phyloP scores from a whole-genome alignment of 2,329 filamentous ascomycete species.

The Monosporascus sp. region DNA sequence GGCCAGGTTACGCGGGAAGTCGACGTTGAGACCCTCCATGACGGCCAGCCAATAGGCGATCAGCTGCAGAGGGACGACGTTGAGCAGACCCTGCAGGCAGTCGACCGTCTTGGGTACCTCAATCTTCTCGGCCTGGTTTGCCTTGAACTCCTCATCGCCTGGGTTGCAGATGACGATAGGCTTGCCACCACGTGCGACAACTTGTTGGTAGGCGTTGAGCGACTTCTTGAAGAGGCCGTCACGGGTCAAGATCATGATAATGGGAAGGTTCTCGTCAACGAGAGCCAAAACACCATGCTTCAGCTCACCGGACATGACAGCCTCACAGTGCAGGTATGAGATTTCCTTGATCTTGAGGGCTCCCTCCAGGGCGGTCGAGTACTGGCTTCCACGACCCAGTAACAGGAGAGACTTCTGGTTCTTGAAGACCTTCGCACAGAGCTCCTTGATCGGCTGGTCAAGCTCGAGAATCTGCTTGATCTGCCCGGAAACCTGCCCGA shows the following conservation, averaged over 20 bases:
- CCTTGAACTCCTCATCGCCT: slow-evolving; percentile 80
- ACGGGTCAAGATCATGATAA: slow-evolving; percentile 98
- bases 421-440: slow-evolving; percentile 90
- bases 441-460: slow-evolving; percentile 87
- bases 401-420: slow-evolving; percentile 94
- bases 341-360: slow-evolving; percentile 99
- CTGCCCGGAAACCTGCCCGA: slow-evolving; percentile 80
- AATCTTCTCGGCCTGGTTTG: slow-evolving; percentile 89
- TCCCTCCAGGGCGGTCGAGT: slow-evolving; percentile 93
- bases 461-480: slow-evolving; percentile 89
- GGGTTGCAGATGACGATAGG: slow-evolving; percentile 99
- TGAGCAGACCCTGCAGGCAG: slow-evolving; percentile 90
- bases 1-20: slow-evolving; percentile 97
- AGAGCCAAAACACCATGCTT: slow-evolving; percentile 98
- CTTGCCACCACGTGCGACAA: slow-evolving; percentile 91
- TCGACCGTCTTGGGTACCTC: slow-evolving; percentile 96
- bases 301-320: slow-evolving; percentile 98
- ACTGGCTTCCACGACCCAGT: slow-evolving; percentile 91
- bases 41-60: slow-evolving; percentile 99
- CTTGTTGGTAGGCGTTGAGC: slow-evolving; percentile 99
- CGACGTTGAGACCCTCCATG: slow-evolving; percentile 91
- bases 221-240: slow-evolving; percentile 97
- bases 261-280: slow-evolving; percentile 96
- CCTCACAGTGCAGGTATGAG: slow-evolving; percentile 98
- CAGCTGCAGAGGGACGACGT: slow-evolving; percentile 94